Percentiles rank a stretch among this genome's conserved stretches.
Conservation (phyloP, 2,329 filamentous ascomycete species). For the Fusarium udum region DNA sequence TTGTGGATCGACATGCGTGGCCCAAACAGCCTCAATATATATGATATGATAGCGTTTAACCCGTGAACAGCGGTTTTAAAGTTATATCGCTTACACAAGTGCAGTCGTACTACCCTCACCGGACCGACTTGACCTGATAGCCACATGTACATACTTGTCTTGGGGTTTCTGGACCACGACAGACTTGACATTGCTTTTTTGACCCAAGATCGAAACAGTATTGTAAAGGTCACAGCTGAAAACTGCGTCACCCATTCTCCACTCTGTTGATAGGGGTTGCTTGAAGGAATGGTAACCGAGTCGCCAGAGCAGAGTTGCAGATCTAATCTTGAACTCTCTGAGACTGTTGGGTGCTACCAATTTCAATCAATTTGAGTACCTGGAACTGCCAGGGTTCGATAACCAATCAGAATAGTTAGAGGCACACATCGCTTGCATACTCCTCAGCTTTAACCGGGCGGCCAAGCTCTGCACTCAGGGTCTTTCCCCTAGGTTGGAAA, state of each 20-base stretch:
- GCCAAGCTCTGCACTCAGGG: not conserved
- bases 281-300: slow-evolving; percentile 37
- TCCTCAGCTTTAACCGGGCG: not conserved
- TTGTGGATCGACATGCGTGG: not conserved
- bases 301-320: slow-evolving; percentile 30
- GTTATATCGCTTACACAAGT: not conserved
- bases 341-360: slow-evolving; percentile 9
- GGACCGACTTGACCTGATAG: not conserved
- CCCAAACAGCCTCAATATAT: not conserved
- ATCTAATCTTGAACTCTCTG: slow-evolving; percentile 29
- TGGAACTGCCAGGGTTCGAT: slow-evolving; percentile 2
- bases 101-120: not conserved
- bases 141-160: not conserved
- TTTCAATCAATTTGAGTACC: not conserved
- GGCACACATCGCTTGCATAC: not conserved
- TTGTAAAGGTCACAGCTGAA: slow-evolving; percentile 27
- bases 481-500: not conserved
- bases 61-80: not conserved
- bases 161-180: slow-evolving; percentile 9
- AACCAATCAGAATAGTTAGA: slow-evolving; percentile 14
- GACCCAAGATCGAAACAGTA: slow-evolving; percentile 14
- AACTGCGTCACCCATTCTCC: slow-evolving; percentile 18
- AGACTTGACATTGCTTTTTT: slow-evolving; percentile 24
- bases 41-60: not conserved
- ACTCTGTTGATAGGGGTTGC: slow-evolving; percentile 9